Conservation (phyloP, 345 rosid species). For the Gossypium herbaceum region DNA sequence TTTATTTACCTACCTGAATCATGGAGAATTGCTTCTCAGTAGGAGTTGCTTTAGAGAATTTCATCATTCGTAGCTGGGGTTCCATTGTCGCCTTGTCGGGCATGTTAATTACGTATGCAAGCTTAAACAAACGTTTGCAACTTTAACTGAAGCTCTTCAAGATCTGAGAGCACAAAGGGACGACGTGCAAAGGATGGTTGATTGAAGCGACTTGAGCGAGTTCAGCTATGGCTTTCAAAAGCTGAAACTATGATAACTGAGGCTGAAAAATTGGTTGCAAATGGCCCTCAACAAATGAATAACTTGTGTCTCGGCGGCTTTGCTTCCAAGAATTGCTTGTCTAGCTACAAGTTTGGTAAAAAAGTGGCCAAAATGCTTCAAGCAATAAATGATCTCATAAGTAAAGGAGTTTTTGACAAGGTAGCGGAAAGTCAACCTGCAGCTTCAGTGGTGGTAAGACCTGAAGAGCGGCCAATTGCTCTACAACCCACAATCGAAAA, state of each 20-base stretch:
- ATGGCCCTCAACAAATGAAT: background rate
- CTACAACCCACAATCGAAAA: background rate
- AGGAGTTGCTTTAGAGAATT: background rate
- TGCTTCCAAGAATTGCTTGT: background rate
- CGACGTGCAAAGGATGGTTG: background rate
- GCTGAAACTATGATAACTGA: background rate
- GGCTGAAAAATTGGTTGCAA: background rate
- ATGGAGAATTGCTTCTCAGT: background rate
- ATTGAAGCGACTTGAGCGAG: background rate
- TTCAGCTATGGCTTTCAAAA: background rate
- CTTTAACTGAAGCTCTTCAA: background rate
- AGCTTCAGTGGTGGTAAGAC: background rate
- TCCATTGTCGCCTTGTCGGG: background rate
- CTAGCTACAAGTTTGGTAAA: constrained; percentile 21
- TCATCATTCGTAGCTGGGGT: background rate
- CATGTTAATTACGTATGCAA: background rate
- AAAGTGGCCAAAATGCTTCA: constrained; percentile 23
- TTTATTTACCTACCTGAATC: background rate
- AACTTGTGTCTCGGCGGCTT: constrained; percentile 1
- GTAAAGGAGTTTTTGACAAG: constrained; percentile 27
- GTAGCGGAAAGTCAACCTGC: constrained; percentile 3
- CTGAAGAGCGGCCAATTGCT: background rate
- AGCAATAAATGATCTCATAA: constrained; percentile 24
- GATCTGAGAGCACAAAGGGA: background rate
- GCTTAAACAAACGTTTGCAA: background rate